Evolutionary conservation across 2,329 filamentous ascomycete species (phyloP).

Genomic region (Neofusicoccum sp.): DNA sequence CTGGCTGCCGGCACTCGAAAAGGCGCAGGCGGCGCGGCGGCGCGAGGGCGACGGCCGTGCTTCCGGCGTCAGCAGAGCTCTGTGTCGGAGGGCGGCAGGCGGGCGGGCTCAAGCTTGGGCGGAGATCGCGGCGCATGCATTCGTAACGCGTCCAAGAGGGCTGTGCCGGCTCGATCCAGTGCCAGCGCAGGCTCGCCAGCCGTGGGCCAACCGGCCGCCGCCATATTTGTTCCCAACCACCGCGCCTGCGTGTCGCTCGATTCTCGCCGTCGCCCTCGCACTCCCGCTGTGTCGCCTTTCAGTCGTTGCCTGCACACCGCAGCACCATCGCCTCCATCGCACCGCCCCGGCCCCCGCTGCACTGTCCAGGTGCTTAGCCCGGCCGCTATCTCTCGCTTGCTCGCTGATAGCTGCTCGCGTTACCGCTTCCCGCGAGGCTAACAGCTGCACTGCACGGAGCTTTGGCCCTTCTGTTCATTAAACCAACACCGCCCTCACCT

Average conservation of each 20-base stretch:
- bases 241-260: not conserved
- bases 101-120: no score
- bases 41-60: not conserved
- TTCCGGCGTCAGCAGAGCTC: constrained; percentile 11
- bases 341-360: constrained; percentile 2
- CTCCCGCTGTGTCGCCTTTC: not conserved
- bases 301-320: constrained; percentile 1
- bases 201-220: constrained; percentile 9
- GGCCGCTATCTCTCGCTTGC: constrained; percentile 19
- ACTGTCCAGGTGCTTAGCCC: constrained; percentile 16
- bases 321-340: not conserved
- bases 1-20: not conserved
- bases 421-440: constrained; percentile 2
- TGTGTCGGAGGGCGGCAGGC: constrained; percentile 9
- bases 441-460: constrained; percentile 6
- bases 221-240: constrained; percentile 18
- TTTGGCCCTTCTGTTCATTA: constrained; percentile 17
- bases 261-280: not conserved
- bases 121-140: constrained; percentile 15
- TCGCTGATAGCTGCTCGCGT: constrained; percentile 15
- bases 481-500: constrained; percentile 2
- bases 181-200: constrained; percentile 6
- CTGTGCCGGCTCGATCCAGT: constrained; percentile 15
- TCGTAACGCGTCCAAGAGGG: constrained; percentile 4
- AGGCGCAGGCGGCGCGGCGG: not conserved